Conservation (phyloP, 208 protist species). For the Crithidia expoeki region DNA sequence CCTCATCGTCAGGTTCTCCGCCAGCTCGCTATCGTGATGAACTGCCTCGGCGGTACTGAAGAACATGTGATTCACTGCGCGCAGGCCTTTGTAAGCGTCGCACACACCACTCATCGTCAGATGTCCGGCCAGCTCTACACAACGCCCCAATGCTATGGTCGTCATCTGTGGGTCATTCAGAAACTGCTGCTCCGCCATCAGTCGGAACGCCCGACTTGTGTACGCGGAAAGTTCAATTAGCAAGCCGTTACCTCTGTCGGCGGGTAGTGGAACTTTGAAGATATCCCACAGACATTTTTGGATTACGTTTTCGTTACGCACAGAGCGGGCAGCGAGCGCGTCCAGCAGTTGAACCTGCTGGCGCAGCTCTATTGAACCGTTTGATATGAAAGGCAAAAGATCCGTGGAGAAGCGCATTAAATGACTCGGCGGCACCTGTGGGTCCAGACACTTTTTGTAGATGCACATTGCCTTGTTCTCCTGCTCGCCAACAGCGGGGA, state of each 20-base stretch:
- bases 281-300: slow-evolving; percentile 65
- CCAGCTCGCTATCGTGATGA: slow-evolving; percentile 43
- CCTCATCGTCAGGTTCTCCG: slow-evolving; percentile 24
- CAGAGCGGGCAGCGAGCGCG: slow-evolving; percentile 29
- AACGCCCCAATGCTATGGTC: slow-evolving; percentile 67
- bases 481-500: background rate
- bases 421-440: slow-evolving; percentile 16
- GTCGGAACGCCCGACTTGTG: slow-evolving; percentile 56
- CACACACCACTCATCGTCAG: slow-evolving; percentile 48
- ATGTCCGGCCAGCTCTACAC: slow-evolving; percentile 59
- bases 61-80: slow-evolving; percentile 48
- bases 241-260: background rate
- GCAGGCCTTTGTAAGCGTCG: slow-evolving; percentile 56
- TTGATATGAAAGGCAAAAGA: slow-evolving; percentile 23
- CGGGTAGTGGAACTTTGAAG: slow-evolving; percentile 48
- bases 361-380: slow-evolving; percentile 11
- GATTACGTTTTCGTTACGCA: slow-evolving; percentile 74
- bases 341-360: slow-evolving; percentile 35
- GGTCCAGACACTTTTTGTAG: slow-evolving; percentile 19
- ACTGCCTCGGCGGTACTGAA: slow-evolving; percentile 78
- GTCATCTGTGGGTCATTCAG: slow-evolving; percentile 72
- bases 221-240: slow-evolving; percentile 36
- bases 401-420: slow-evolving; percentile 13
- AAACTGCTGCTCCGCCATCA: slow-evolving; percentile 57
- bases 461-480: background rate